Conservation (phyloP, 1,284 basidiomycete genomes). For the Mycosarcoma maydis region DNA sequence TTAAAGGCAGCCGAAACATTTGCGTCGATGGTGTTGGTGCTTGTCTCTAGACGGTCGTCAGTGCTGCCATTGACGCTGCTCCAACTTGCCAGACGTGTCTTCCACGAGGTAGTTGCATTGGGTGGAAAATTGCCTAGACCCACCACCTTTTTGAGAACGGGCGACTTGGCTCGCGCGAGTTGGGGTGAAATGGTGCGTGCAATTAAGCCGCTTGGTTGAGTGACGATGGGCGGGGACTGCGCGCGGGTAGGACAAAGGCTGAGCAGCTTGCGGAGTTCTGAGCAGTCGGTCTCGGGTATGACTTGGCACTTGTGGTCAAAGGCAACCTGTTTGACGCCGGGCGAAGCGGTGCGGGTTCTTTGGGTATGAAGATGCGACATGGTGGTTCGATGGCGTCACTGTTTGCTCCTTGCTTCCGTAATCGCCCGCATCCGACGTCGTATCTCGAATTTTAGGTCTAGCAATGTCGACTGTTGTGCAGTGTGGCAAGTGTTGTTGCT, state of each 20-base stretch:
- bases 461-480: too few relatives aligned
- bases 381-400: not conserved
- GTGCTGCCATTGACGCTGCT: constrained; percentile 1
- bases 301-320: constrained; percentile 40
- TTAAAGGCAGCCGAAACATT: constrained; percentile 8
- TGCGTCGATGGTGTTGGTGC: constrained; percentile 5
- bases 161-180: constrained; percentile 23
- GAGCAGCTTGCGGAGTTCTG: constrained; percentile 39
- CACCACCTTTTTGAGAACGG: constrained; percentile 2
- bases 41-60: constrained; percentile 1
- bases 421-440: too few relatives aligned
- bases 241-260: constrained; percentile 27
- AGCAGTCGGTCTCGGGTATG: constrained; percentile 41
- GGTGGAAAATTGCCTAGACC: constrained; percentile 12
- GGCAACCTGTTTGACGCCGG: constrained; percentile 27
- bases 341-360: constrained; percentile 9
- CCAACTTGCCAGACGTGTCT: constrained; percentile 29
- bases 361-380: constrained; percentile 12
- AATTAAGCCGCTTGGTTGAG: constrained; percentile 10
- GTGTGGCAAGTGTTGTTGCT: too few relatives aligned
- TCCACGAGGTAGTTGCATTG: constrained; percentile 17
- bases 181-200: constrained; percentile 37
- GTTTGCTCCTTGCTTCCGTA: not conserved
- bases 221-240: constrained; percentile 29
- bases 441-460: not conserved